phyloP scores from a whole-genome alignment of 768 basidiomycete genomes.

The Termitomyces sp. region DNA sequence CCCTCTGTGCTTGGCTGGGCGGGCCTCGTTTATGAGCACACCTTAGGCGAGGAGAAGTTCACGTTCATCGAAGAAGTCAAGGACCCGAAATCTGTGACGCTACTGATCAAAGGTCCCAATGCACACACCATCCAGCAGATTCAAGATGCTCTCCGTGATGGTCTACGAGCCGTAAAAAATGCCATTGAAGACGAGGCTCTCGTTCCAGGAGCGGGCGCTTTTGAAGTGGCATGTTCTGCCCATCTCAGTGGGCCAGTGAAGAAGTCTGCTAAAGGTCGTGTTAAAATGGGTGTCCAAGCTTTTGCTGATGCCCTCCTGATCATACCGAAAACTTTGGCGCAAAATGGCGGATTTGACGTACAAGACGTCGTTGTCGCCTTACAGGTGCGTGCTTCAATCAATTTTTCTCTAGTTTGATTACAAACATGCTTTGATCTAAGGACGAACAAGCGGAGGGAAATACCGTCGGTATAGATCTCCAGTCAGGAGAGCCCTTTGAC shows the following conservation, averaged over 20 bases:
- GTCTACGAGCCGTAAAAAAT: conserved; percentile 94
- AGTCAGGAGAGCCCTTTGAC: conserved; percentile 94
- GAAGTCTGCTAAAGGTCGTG: conserved; percentile 85
- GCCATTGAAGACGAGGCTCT: conserved; percentile 86
- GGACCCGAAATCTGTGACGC: conserved; percentile 89
- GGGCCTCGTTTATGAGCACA: conserved; percentile 98
- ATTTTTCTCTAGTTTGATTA: background rate
- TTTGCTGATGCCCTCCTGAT: conserved; percentile 92
- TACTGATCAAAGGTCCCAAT: conserved; percentile 98
- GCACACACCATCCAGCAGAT: conserved; percentile 94
- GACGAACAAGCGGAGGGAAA: conserved; percentile 96
- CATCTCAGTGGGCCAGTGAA: conserved; percentile 78
- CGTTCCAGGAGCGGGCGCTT: conserved; percentile 96
- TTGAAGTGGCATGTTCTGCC: conserved; percentile 88
- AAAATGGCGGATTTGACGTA: conserved; percentile 96
- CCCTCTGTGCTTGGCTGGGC: conserved; percentile 95
- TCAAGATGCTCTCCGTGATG: conserved; percentile 97
- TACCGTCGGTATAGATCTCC: conserved; percentile 83
- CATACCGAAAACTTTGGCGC: conserved; percentile 94
- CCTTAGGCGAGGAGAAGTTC: conserved; percentile 97
- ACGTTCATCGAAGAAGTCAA: conserved; percentile 98
- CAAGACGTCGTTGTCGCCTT: conserved; percentile 91
- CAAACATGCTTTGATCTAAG: conserved; percentile 25
- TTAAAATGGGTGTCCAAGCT: conserved; percentile 96
- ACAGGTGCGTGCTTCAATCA: conserved; percentile 47